A percentile compares a stretch with the other conserved stretches of the same genome.
Conservation (phyloP, 441 rosid genomes). For the Gossypium schwendimanii region DNA sequence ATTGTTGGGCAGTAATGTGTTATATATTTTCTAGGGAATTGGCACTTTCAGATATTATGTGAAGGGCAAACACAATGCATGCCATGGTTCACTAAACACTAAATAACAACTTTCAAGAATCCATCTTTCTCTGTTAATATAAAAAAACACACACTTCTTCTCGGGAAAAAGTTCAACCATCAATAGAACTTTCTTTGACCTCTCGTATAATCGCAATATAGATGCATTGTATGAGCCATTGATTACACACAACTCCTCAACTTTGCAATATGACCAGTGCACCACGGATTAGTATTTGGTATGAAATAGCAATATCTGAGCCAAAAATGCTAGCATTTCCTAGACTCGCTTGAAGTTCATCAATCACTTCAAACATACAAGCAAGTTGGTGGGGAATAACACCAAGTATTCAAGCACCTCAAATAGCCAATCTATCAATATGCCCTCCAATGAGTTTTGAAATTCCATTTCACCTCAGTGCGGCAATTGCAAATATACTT, state of each 20-base stretch:
- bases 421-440: neutral
- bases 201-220: neutral
- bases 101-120: neutral
- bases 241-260: neutral
- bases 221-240: neutral
- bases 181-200: neutral
- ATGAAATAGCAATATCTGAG: neutral
- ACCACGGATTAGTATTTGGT: neutral
- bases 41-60: neutral
- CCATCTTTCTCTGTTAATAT: neutral
- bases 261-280: neutral
- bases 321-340: neutral
- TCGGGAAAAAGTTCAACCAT: no score
- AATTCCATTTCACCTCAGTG: neutral
- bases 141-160: no score
- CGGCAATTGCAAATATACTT: neutral
- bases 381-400: neutral
- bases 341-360: neutral
- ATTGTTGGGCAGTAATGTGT: neutral
- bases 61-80: neutral
- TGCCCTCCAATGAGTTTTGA: neutral
- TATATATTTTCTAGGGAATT: neutral
- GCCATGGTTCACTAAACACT: no score
- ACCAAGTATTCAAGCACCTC: neutral
- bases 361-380: neutral